Conservation (phyloP, 345 rosid genomes). For the Cochlearia excelsa region DNA sequence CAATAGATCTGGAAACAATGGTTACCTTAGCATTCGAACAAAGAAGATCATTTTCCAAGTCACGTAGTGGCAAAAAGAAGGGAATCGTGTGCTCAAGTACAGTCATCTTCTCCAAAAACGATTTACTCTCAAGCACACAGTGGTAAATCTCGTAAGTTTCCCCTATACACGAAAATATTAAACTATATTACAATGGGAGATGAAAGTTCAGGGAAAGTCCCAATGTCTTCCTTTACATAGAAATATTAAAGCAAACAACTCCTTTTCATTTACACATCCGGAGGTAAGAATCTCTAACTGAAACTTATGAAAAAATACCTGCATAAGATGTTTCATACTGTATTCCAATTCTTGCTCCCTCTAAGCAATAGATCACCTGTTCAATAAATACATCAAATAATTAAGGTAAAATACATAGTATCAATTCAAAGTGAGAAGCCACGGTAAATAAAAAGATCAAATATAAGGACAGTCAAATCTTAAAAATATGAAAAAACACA, state of each 20-base stretch:
- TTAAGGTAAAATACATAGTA: slow-evolving; percentile 12
- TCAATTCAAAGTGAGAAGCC: slow-evolving; percentile 5
- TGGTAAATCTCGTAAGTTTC: slow-evolving; percentile 85
- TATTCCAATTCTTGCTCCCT: slow-evolving; percentile 90
- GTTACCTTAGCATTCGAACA: slow-evolving; percentile 85
- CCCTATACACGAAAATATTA: slow-evolving; percentile 40
- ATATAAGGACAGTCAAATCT: slow-evolving; percentile 3
- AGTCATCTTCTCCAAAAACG: slow-evolving; percentile 91
- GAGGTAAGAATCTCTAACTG: slow-evolving; percentile 19
- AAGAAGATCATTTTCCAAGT: slow-evolving; percentile 87
- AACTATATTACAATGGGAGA: slow-evolving; percentile 3
- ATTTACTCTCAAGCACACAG: slow-evolving; percentile 88
- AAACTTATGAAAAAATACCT: slow-evolving; percentile 45
- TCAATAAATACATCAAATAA: slow-evolving; percentile 13
- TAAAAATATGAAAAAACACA: slow-evolving; percentile 7
- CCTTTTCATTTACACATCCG: slow-evolving; percentile 3
- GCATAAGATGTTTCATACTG: slow-evolving; percentile 90
- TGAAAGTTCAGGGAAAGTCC: not conserved
- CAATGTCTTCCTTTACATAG: not conserved
- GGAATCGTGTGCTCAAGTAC: slow-evolving; percentile 94
- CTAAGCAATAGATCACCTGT: slow-evolving; percentile 85
- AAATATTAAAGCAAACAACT: slow-evolving; percentile 14
- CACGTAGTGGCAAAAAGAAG: slow-evolving; percentile 84
- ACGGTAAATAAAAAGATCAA: slow-evolving; percentile 16
- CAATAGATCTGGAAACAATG: slow-evolving; percentile 30